A percentile compares a stretch with the other conserved stretches of the same genome.
Conservation (phyloP, 257 asterid species). For the Solanum etuberosum region DNA sequence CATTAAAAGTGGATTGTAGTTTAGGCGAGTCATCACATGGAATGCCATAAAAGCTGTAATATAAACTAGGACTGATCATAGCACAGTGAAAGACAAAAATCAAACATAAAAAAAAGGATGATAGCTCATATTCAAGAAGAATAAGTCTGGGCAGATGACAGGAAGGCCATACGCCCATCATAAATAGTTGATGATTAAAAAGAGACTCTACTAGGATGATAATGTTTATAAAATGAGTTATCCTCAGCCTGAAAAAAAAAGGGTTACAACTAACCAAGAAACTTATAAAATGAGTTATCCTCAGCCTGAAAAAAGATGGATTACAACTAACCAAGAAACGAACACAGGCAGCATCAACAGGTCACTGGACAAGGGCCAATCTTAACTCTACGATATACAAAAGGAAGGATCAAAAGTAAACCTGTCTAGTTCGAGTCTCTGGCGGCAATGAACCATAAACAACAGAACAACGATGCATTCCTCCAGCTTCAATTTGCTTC, state of each 20-base stretch:
- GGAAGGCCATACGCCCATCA: neutral
- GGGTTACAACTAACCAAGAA: neutral
- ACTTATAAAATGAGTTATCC: neutral
- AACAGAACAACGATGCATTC: conserved; percentile 82
- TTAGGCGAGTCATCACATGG: neutral
- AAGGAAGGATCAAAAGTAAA: conserved; percentile 17
- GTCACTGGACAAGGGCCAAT: neutral
- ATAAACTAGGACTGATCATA: neutral
- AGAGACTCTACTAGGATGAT: neutral
- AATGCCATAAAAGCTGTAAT: neutral
- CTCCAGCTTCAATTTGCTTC: conserved; percentile 55
- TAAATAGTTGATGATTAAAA: neutral
- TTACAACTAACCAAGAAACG: neutral
- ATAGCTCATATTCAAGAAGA: neutral
- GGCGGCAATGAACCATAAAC: conserved; percentile 99
- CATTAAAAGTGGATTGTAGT: neutral
- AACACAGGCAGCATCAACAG: neutral
- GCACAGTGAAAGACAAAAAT: neutral
- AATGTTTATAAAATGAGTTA: neutral
- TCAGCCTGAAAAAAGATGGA: neutral
- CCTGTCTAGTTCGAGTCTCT: conserved; percentile 94
- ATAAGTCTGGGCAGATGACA: neutral
- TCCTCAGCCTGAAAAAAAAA: neutral
- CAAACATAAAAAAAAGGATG: neutral
- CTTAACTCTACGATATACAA: neutral